Evolutionary conservation across 805 yeast species (phyloP).

Genomic region (Candida endomychidarum): DNA sequence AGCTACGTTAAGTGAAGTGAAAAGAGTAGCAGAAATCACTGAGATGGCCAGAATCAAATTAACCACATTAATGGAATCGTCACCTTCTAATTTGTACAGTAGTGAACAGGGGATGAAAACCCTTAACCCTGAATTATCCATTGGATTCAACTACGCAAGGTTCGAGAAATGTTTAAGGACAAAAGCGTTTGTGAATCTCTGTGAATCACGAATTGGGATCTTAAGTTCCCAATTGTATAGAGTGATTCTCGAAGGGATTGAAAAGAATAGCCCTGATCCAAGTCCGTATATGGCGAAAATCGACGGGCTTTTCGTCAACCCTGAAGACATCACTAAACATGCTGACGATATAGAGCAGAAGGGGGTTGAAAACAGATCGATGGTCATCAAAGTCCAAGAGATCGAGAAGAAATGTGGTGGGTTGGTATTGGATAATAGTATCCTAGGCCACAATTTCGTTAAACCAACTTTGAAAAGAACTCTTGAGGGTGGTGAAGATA

Average conservation of each 20-base stretch:
- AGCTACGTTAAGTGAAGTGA: conserved; percentile 39
- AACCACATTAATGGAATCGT: conserved; percentile 30
- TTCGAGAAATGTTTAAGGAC: conserved; percentile 68
- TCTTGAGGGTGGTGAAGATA: conserved; percentile 24
- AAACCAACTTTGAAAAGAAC: conserved; percentile 32
- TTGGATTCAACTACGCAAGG: conserved; percentile 64
- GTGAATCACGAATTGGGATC: conserved; percentile 67
- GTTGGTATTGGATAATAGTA: conserved; percentile 46
- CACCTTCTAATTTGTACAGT: conserved; percentile 24
- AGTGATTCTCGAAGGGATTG: conserved; percentile 56
- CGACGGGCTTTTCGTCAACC: conserved; percentile 51
- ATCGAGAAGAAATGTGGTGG: conserved; percentile 31
- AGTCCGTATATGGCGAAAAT: conserved; percentile 43
- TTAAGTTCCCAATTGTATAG: conserved; percentile 65
- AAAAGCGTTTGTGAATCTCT: conserved; percentile 59
- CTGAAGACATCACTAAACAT: conserved; percentile 35
- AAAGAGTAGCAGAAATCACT: conserved; percentile 57
- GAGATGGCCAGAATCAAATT: conserved; percentile 46
- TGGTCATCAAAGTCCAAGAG: conserved; percentile 36
- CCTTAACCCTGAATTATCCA: conserved; percentile 49
- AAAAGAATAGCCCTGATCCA: conserved; percentile 49
- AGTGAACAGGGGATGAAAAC: conserved; percentile 36
- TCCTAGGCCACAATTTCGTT: conserved; percentile 41
- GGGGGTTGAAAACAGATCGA: conserved; percentile 34
- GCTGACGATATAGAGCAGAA: conserved; percentile 30